These are phyloP conservation scores for Vitis vinifera DNA, from an alignment of 164 flowering plant genomes.

Conservation along the genomic window ASM3070453v1 NC_081812.1:11573501-11574000, in stretches of 20 bases:
- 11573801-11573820: neutral
- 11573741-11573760: slow-evolving; percentile 24
- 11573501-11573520: slow-evolving; percentile 1
- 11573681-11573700: slow-evolving; percentile 21
- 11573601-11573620: too few species aligned
- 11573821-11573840: neutral
- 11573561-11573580: slow-evolving; percentile 20
- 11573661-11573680: slow-evolving; percentile 13
- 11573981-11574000: too few species aligned
- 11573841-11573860: slow-evolving; percentile 4
- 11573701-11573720: slow-evolving; percentile 16
- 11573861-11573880: too few species aligned
- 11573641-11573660: neutral
- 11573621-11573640: too few species aligned
- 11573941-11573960: too few species aligned
- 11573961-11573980: too few species aligned
- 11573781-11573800: slow-evolving; percentile 10
- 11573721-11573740: slow-evolving; percentile 5
- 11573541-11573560: slow-evolving; percentile 22
- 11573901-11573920: too few species aligned
- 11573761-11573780: slow-evolving; percentile 8
- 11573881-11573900: too few species aligned
- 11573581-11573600: slow-evolving; percentile 26
- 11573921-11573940: neutral
- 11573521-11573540: neutral